Base-by-base conservation (phyloP, 1,284 basidiomycete species). In the Ustilago sp. region DNA sequence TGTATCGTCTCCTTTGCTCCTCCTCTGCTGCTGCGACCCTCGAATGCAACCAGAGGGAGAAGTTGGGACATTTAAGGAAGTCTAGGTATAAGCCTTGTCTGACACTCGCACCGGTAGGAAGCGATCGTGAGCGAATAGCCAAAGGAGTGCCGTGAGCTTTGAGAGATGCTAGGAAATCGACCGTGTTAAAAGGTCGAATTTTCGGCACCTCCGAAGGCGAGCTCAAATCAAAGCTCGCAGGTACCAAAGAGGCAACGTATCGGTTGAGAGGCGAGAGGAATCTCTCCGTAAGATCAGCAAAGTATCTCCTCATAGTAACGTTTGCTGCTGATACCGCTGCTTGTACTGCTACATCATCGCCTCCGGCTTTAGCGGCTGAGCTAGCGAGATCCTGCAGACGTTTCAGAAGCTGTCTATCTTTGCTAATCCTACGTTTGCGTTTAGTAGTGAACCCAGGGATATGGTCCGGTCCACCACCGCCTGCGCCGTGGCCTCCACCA, bases 241-340 rank as follows among this genome's bases (percentile, higher is more conserved):
- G 63, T 34, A 76, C 63, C 50, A 83, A 43, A 41, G 93, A 93
- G 72, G 94, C 93, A 55, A 98, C 91, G 88, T 98, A 98, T 71
- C 95, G 91, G 80, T 95, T 93, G 3, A 99, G 89, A 0, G 96
- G 96, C 1, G 94, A 91, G n/a, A 98, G 90, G 68, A 98, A 89
- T 45, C 92, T 91, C 34, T 93, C 93, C 0, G 96, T 95, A 31
- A 96, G 89, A 55, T 93, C 91, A 63, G 92, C 91, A 87, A 98
- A 95, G 85, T 98, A 94, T 48, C 91, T 89, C 28, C 94, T 90
- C 35, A 98, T 89, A n/a, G 88, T 85, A 4, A 87, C 87, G 63
- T 90, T 83, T 7, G 81, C 81, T 19, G 63, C 52, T 7, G 47
- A 6, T 13, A 63, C 50, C 2, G 65, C 74, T 0, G 54, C 47